A percentile compares a stretch with the other conserved stretches of the same genome.
These are phyloP conservation scores for Aspergillus unguis DNA, from an alignment of 2,329 filamentous ascomycete genomes.

Conservation along the genomic window DNA sequence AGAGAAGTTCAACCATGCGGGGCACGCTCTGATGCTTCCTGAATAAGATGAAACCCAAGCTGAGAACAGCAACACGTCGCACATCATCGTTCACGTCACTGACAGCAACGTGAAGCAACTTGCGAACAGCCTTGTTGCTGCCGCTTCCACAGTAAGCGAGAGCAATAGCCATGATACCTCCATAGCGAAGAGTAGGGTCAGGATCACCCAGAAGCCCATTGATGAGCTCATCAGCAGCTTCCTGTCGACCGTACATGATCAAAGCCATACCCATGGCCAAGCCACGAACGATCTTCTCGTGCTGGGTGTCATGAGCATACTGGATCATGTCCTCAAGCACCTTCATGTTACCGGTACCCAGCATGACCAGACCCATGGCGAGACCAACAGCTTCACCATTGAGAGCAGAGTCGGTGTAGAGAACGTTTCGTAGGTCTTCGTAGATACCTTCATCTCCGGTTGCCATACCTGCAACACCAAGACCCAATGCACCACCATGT, in stretches of 20 bases:
- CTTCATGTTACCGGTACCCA: constrained; percentile 93
- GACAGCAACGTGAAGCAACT: constrained; percentile 90
- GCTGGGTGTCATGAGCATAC: constrained; percentile 95
- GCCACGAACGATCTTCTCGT: constrained; percentile 97
- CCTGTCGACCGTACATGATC: constrained; percentile 96
- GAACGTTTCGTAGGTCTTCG: constrained; percentile 80
- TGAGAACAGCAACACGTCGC: constrained; percentile 92
- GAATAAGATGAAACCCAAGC: constrained; percentile 97
- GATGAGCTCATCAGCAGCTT: constrained; percentile 90
- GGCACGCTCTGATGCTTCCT: constrained; percentile 95
- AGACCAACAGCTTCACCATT: constrained; percentile 96
- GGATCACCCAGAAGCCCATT: constrained; percentile 90
- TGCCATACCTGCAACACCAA: constrained; percentile 97
- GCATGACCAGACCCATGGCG: constrained; percentile 96
- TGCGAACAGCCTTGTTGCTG: constrained; percentile 97
- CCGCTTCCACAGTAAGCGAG: constrained; percentile 95
- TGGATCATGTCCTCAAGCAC: constrained; percentile 95
- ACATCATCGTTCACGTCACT: constrained; percentile 99
- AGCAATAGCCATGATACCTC: constrained; percentile 98
- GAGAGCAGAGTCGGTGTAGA: constrained; percentile 91
- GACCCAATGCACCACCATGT: constrained; percentile 89
- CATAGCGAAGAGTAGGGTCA: constrained; percentile 89
- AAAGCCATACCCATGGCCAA: constrained; percentile 94
- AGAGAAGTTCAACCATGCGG: constrained; percentile 96
- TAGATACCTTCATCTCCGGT: constrained; percentile 89